Evolutionary conservation across 805 yeast genomes (phyloP).

Genomic region (Candida silvicultrix): DNA sequence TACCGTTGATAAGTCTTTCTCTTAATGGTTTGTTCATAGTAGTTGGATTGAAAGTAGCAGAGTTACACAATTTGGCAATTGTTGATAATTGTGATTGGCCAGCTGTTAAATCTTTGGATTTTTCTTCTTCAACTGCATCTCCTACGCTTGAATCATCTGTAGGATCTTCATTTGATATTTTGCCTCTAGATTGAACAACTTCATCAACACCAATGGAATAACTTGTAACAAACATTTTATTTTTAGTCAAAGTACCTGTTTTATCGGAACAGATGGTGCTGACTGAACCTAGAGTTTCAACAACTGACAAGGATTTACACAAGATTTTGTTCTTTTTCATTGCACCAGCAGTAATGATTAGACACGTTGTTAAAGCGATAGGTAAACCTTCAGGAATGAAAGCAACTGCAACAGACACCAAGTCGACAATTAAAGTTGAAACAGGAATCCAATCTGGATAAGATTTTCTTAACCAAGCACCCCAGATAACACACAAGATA

Average conservation of each 20-base stretch:
- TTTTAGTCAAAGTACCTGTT: constrained; percentile 44
- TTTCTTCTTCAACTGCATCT: neutral
- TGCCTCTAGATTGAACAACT: neutral
- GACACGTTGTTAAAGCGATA: constrained; percentile 43
- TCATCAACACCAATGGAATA: constrained; percentile 7
- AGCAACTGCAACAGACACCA: constrained; percentile 41
- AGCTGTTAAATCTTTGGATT: neutral
- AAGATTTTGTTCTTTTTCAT: constrained; percentile 40
- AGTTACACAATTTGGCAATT: constrained; percentile 30
- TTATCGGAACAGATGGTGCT: constrained; percentile 39
- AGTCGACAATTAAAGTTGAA: constrained; percentile 34
- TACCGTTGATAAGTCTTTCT: constrained; percentile 29
- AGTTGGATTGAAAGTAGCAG: constrained; percentile 22
- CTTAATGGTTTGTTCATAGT: constrained; percentile 8
- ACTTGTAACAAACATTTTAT: constrained; percentile 37
- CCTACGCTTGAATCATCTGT: neutral
- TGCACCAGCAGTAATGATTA: constrained; percentile 39
- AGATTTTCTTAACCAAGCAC: constrained; percentile 32
- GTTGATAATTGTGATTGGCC: constrained; percentile 8
- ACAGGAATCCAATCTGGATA: constrained; percentile 37
- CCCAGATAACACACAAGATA: constrained; percentile 34
- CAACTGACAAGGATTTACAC: constrained; percentile 39
- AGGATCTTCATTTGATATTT: neutral
- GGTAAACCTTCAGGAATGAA: constrained; percentile 48
- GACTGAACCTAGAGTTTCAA: constrained; percentile 53